phyloP scores from a whole-genome alignment of 1,284 basidiomycete genomes.

The Cutaneotrichosporon sp. region DNA sequence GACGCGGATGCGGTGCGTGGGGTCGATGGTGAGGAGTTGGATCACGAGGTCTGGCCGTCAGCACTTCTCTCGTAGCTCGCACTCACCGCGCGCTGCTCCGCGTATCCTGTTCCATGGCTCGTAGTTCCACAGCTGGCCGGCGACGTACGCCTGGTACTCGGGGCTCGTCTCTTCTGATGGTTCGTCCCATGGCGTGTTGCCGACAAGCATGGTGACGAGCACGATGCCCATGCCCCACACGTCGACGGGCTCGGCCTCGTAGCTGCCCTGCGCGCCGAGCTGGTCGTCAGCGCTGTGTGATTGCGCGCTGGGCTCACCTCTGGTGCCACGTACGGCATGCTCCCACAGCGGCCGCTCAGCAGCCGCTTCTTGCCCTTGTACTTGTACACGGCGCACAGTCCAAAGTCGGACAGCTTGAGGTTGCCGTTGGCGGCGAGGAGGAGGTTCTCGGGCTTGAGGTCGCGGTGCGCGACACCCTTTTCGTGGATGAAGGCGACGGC shows the following conservation, averaged over 20 bases:
- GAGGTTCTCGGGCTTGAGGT: conserved; percentile 95
- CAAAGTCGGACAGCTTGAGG: conserved; percentile 95
- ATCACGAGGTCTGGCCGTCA: conserved; percentile 65
- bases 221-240: conserved; percentile 98
- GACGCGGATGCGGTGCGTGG: conserved; percentile 69
- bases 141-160: conserved; percentile 76
- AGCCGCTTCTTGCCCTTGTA: conserved; percentile 81
- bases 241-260: conserved; percentile 89
- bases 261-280: conserved; percentile 57
- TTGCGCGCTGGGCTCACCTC: conserved; percentile 67
- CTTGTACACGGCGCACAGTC: conserved; percentile 86
- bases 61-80: neutral
- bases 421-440: conserved; percentile 72
- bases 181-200: conserved; percentile 98
- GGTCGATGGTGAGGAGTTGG: conserved; percentile 73
- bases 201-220: conserved; percentile 84
- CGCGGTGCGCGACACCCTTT: conserved; percentile 92
- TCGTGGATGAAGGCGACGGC: conserved; percentile 80
- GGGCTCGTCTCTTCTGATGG: conserved; percentile 70
- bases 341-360: conserved; percentile 83
- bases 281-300: conserved; percentile 28
- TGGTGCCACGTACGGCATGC: conserved; percentile 91
- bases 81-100: conserved; percentile 63
- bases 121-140: conserved; percentile 73
- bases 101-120: conserved; percentile 79